These are phyloP conservation scores for Meyerozyma guilliermondii DNA, from an alignment of 1,139 yeast species.

Conservation along the genomic window DNA sequence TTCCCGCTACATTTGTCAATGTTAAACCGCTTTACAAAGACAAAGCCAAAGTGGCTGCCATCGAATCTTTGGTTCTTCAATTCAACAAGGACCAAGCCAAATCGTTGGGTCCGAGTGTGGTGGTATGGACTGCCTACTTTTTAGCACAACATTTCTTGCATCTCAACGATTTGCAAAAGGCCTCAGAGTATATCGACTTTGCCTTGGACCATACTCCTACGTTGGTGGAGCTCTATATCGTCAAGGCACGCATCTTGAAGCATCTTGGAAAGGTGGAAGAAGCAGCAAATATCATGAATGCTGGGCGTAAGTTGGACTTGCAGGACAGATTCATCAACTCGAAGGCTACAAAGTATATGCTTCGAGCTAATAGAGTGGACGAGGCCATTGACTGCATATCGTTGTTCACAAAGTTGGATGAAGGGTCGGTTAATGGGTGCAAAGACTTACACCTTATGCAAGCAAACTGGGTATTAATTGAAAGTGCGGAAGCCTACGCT, in stretches of 20 bases:
- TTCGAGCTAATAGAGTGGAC: conserved; percentile 75
- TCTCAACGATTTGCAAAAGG: conserved; percentile 45
- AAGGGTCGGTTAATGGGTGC: conserved; percentile 68
- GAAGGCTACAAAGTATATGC: conserved; percentile 75
- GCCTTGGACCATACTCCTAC: conserved; percentile 79
- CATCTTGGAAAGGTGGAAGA: conserved; percentile 55
- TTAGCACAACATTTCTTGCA: conserved; percentile 75
- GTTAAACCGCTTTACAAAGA: conserved; percentile 74
- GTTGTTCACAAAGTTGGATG: conserved; percentile 80
- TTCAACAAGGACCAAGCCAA: conserved; percentile 29
- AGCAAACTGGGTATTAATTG: conserved; percentile 83
- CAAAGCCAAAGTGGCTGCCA: conserved; percentile 38
- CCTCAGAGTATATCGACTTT: conserved; percentile 51
- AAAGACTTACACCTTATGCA: conserved; percentile 87
- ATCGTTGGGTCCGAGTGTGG: conserved; percentile 43
- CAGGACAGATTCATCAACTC: conserved; percentile 92
- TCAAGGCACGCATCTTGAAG: conserved; percentile 77
- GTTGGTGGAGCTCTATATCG: conserved; percentile 72
- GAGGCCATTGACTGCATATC: conserved; percentile 74
- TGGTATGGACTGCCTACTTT: conserved; percentile 76
- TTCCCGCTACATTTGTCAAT: conserved; percentile 86
- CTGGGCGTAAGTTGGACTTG: conserved; percentile 71
- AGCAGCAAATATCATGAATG: conserved; percentile 65
- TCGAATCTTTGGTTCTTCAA: conserved; percentile 51
- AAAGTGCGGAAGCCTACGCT: conserved; percentile 76